Evolutionary conservation across 345 rosid species (phyloP).

Genomic region (Limnanthes douglasii): DNA sequence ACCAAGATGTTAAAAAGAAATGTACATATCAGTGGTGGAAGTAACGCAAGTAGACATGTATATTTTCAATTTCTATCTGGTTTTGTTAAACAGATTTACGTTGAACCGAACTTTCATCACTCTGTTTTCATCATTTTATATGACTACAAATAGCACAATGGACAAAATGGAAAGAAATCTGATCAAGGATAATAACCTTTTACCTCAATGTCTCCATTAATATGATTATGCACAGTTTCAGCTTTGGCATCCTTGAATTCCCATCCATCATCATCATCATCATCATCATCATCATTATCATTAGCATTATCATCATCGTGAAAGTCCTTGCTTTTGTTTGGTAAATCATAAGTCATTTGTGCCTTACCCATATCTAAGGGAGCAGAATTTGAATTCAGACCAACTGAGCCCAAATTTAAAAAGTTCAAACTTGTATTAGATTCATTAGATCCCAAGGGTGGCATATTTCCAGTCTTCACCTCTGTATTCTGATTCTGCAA

Average conservation of each 20-base stretch:
- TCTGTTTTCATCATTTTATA: too few relatives aligned
- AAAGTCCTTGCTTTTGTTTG: too few relatives aligned
- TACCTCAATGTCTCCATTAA: constrained; percentile 10
- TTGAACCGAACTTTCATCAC: too few relatives aligned
- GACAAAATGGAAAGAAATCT: neutral
- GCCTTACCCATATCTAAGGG: constrained; percentile 8
- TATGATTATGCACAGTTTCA: constrained; percentile 1
- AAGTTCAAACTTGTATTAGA: constrained; percentile 1
- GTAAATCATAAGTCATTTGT: too few relatives aligned
- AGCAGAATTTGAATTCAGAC: neutral
- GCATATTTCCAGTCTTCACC: constrained; percentile 2
- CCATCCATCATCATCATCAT: constrained; percentile 21
- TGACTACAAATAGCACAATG: neutral
- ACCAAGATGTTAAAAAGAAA: too few relatives aligned
- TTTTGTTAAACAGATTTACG: too few relatives aligned
- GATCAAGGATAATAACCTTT: neutral
- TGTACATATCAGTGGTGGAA: too few relatives aligned
- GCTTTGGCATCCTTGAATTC: constrained; percentile 21
- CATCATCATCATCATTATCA: constrained; percentile 10
- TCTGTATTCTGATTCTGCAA: constrained; percentile 2
- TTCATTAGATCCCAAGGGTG: constrained; percentile 2
- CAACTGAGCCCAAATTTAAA: constrained; percentile 2
- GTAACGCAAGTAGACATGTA: too few relatives aligned
- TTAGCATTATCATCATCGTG: constrained; percentile 4
- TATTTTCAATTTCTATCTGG: too few relatives aligned